These are phyloP conservation scores for Malassezia obtusa DNA, from an alignment of 1,284 basidiomycete species.

Conservation along the genomic window DNA sequence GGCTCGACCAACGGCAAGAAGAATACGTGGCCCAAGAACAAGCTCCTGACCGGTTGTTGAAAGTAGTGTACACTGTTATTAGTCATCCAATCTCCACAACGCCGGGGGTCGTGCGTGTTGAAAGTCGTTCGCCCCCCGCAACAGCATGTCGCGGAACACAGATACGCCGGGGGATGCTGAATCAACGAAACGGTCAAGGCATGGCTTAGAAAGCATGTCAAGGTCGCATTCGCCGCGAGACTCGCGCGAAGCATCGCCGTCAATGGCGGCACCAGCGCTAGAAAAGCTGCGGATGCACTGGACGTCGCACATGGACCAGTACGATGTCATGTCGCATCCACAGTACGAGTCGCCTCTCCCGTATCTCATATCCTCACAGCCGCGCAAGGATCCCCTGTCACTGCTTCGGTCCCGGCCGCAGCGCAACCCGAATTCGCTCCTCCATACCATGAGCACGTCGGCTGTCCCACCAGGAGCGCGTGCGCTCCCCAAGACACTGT, in stretches of 20 bases:
- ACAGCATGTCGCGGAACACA: too few species aligned
- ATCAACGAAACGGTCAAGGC: too few species aligned
- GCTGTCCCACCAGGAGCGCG: neutral
- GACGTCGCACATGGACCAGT: conserved; percentile 18
- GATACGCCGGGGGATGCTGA: too few species aligned
- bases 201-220: too few species aligned
- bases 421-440: neutral
- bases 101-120: too few species aligned
- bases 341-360: conserved; percentile 11
- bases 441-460: neutral
- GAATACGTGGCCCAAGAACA: conserved; percentile 35
- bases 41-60: neutral
- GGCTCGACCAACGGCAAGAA: conserved; percentile 1
- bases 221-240: too few species aligned
- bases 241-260: too few species aligned
- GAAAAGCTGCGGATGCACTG: conserved; percentile 15
- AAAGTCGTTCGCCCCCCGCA: too few species aligned
- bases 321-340: conserved; percentile 9
- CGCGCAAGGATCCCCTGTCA: neutral
- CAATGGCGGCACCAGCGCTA: neutral
- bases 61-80: neutral
- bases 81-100: conserved; percentile 4
- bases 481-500: neutral
- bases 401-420: neutral
- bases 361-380: conserved; percentile 12